phyloP scores from a whole-genome alignment of 495 filamentous ascomycete species.

The Xylaria castorea region DNA sequence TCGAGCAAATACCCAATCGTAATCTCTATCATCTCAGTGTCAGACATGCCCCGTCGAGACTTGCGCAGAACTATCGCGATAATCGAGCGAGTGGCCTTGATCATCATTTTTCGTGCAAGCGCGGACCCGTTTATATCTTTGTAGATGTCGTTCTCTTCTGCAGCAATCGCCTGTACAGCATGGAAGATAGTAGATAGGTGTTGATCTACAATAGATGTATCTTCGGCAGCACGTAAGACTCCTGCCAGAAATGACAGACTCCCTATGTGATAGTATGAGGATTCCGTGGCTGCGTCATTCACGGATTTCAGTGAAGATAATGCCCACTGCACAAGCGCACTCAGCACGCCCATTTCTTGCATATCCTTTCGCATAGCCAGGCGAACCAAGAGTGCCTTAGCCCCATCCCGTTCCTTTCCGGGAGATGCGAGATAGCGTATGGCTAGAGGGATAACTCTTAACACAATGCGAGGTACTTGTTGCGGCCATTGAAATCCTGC shows the following conservation, averaged over 20 bases:
- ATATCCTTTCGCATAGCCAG: slow-evolving; percentile 86
- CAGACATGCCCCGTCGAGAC: slow-evolving; percentile 45
- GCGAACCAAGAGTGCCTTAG: slow-evolving; percentile 79
- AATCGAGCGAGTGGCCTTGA: slow-evolving; percentile 82
- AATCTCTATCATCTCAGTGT: slow-evolving; percentile 69
- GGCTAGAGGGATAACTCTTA: slow-evolving; percentile 72
- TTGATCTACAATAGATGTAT: slow-evolving; percentile 59
- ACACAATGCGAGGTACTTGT: slow-evolving; percentile 71
- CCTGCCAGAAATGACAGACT: slow-evolving; percentile 79
- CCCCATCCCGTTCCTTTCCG: slow-evolving; percentile 88
- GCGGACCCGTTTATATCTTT: slow-evolving; percentile 68
- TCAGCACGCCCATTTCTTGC: slow-evolving; percentile 74
- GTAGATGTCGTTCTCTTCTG: slow-evolving; percentile 48
- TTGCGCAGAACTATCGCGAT: slow-evolving; percentile 65
- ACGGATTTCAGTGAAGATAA: slow-evolving; percentile 59
- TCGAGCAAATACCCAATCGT: slow-evolving; percentile 75
- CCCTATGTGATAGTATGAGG: slow-evolving; percentile 68
- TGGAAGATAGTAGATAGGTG: slow-evolving; percentile 55
- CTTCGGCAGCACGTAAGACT: slow-evolving; percentile 60
- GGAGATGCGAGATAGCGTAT: slow-evolving; percentile 72
- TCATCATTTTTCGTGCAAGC: slow-evolving; percentile 75
- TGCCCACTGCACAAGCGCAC: slow-evolving; percentile 70
- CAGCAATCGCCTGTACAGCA: slow-evolving; percentile 55
- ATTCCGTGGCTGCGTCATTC: slow-evolving; percentile 35
- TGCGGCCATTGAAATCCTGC: slow-evolving; percentile 54